Evolutionary conservation across 768 basidiomycete genomes (phyloP), one percentile per base, ranked within the genome.

Genomic region (Boletus eberwhitei): DNA sequence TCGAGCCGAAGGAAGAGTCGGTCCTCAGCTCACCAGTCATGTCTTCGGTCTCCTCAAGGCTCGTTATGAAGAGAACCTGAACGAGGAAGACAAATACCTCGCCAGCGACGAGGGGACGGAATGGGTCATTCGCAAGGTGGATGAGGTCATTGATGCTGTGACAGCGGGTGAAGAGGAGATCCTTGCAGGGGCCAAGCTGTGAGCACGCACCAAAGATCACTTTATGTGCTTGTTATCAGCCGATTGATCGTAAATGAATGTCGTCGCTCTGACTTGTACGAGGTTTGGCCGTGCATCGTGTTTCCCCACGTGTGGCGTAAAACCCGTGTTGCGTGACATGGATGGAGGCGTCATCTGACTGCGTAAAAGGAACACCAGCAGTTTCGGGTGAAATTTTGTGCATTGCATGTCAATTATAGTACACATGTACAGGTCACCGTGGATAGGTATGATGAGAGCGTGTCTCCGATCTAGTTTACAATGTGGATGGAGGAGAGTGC

Each of bases 21-120:
- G 84, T 22, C 90, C 93, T 8, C 93, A 96, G 70, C 78, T 96
- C 54, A 86, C 76, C 12, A 93, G 90, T 69, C 93, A 96, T 69
- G 86, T 89, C 46, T 93, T 91, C 71, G 93, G 93, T 13, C 79
- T 96, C 61, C 84, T 93, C 66, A 96, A 94, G 71, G 89, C 90
- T 21, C 86, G 87, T 52, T 65, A 79, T 45, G 75, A 76, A 43
- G 79, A 81, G 49, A 78, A 79, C 35, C 75, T 83, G 59, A 84
- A 73, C 60, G 79, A 81, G 61, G 89, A 88, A 70, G 90, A 92
- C 68, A 77, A 73, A 54, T 95, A 87, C 86, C 80, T 95, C 38
- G 78, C 88, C 22, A 88, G 81, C 56, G 92, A 93, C 66, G 88
- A 93, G 70, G 93, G 93, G 34, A 82, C 88, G 19, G 88, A 88